Conservation (phyloP, 345 rosid species). For the Hypericum androsaemum region DNA sequence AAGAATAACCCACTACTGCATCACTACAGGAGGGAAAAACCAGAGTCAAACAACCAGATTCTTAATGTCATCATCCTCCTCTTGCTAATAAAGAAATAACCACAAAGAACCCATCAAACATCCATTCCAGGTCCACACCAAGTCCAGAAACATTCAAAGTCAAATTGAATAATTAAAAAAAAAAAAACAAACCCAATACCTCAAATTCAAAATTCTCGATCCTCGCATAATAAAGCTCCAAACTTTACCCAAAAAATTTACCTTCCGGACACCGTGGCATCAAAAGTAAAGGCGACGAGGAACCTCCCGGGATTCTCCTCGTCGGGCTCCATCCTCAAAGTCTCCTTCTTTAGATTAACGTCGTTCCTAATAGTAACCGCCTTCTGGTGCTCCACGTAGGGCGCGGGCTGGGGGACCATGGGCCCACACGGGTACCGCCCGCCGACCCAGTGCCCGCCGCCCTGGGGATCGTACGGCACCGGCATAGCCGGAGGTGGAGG, state of each 20-base stretch:
- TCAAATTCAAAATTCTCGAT: too few species aligned
- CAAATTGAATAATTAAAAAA: too few species aligned
- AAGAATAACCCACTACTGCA: too few species aligned
- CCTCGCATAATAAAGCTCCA: not conserved
- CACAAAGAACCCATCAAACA: too few species aligned
- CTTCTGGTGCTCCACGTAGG: constrained; percentile 28
- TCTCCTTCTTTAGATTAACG: constrained; percentile 34
- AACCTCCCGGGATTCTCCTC: constrained; percentile 21
- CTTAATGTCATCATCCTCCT: too few species aligned
- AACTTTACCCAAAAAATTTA: not conserved
- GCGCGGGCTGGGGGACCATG: constrained; percentile 11
- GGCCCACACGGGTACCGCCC: constrained; percentile 5
- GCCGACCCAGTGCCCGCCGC: constrained; percentile 17
- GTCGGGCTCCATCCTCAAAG: constrained; percentile 25
- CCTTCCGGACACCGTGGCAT: constrained; percentile 46
- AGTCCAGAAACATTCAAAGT: too few species aligned
- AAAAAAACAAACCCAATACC: too few species aligned
- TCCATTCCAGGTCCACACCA: too few species aligned
- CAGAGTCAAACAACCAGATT: too few species aligned
- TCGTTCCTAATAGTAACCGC: constrained; percentile 36
- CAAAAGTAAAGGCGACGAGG: constrained; percentile 41
- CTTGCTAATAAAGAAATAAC: too few species aligned
- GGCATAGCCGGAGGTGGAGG: constrained; percentile 21
- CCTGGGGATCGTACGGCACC: constrained; percentile 19
- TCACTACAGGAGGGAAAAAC: too few species aligned